phyloP scores from a whole-genome alignment of 495 filamentous ascomycete species.

The Astrocystis sublimbata region DNA sequence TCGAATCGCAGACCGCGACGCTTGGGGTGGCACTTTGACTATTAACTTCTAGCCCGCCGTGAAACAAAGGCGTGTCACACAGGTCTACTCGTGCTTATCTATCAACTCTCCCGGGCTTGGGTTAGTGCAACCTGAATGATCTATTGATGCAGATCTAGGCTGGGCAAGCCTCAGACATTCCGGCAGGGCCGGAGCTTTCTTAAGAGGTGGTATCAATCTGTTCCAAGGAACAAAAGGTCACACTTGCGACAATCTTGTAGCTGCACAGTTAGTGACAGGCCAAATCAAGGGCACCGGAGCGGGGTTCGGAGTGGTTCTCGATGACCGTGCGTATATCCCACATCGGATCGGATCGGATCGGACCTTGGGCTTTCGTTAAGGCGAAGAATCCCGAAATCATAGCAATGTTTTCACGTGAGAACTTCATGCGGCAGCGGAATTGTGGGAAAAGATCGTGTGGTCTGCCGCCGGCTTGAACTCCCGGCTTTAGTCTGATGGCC shows the following conservation, averaged over 20 bases:
- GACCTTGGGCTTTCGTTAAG: constrained; percentile 10
- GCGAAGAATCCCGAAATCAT: constrained; percentile 13
- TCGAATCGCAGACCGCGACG: constrained; percentile 22
- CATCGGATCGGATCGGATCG: no score
- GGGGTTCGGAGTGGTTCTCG: constrained; percentile 51
- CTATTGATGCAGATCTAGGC: background rate
- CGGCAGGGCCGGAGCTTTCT: constrained; percentile 36
- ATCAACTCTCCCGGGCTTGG: background rate
- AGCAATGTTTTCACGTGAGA: constrained; percentile 12
- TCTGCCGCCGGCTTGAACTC: background rate
- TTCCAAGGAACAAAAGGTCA: constrained; percentile 35
- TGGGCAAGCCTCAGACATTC: constrained; percentile 20
- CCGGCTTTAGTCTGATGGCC: constrained; percentile 14
- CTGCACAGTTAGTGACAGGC: constrained; percentile 37
- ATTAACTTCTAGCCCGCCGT: constrained; percentile 27
- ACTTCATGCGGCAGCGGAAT: constrained; percentile 9
- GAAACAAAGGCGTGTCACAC: constrained; percentile 32
- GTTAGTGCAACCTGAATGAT: background rate
- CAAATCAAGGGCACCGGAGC: constrained; percentile 38
- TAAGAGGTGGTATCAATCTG: constrained; percentile 39
- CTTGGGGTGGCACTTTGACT: constrained; percentile 34
- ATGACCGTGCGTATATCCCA: constrained; percentile 53
- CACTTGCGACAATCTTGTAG: constrained; percentile 38
- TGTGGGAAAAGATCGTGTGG: background rate
- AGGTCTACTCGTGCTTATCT: background rate